Conservation (phyloP, 495 filamentous ascomycete species). For the Daldinia vernicosa region DNA sequence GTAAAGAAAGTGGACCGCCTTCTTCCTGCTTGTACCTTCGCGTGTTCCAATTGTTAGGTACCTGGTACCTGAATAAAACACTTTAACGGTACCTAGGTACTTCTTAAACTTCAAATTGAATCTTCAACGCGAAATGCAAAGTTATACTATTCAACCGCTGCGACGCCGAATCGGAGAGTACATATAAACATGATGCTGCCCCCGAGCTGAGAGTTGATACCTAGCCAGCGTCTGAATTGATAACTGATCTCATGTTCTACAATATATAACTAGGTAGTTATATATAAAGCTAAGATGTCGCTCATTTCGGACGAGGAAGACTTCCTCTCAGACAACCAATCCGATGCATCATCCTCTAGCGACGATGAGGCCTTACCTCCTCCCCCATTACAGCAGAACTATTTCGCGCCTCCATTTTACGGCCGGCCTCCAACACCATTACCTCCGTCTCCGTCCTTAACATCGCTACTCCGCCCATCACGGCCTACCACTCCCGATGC, state of each 20-base stretch:
- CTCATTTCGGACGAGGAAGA: conserved; percentile 60
- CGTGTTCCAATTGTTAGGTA: neutral
- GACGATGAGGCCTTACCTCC: conserved; percentile 44
- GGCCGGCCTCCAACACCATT: conserved; percentile 87
- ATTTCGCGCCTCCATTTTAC: conserved; percentile 89
- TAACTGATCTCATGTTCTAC: neutral
- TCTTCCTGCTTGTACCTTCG: neutral
- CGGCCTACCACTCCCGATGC: conserved; percentile 90
- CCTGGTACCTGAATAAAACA: neutral
- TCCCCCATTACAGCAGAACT: conserved; percentile 58
- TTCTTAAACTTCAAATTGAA: neutral
- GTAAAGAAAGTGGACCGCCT: neutral
- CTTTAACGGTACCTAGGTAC: neutral
- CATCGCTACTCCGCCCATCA: conserved; percentile 92
- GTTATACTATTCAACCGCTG: neutral
- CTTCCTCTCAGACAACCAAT: conserved; percentile 52
- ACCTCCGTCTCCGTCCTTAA: conserved; percentile 91
- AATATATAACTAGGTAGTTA: no score
- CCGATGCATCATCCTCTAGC: conserved; percentile 43
- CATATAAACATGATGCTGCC: neutral
- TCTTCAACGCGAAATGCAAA: neutral
- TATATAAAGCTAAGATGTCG: conserved; percentile 50
- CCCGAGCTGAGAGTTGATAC: neutral
- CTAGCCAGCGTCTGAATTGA: neutral
- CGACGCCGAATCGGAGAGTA: neutral